Percentiles rank a stretch among this genome's conserved stretches.
These are phyloP conservation scores for Nicotiana sylvestris DNA, from an alignment of 257 asterid species.

Conservation along the genomic window DNA sequence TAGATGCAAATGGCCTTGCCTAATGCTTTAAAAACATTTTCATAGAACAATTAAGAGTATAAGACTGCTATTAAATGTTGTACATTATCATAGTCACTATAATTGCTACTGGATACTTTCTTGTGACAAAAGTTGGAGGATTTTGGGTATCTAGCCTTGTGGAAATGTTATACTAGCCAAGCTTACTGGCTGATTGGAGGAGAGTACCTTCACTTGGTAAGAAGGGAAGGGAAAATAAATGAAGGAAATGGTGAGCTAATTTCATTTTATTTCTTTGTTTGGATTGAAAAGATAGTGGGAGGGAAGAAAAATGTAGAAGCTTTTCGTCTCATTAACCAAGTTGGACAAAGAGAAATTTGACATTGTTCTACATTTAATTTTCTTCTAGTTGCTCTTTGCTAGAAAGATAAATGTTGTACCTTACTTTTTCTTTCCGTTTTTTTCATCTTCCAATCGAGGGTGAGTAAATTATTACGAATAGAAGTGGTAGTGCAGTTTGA, in stretches of 20 bases:
- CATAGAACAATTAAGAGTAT: background rate
- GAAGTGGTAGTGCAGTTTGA: background rate
- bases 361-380: background rate
- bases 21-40: background rate
- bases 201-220: background rate
- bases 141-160: background rate
- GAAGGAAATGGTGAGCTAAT: background rate
- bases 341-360: background rate
- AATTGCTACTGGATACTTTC: background rate
- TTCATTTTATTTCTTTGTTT: background rate
- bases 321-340: background rate
- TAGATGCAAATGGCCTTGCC: background rate
- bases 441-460: background rate
- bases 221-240: slow-evolving; percentile 3
- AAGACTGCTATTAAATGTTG: background rate
- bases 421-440: background rate
- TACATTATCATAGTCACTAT: background rate
- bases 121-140: slow-evolving; percentile 6
- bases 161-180: background rate
- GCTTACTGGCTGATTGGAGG: background rate
- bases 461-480: background rate
- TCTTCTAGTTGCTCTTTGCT: background rate
- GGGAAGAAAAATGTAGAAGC: background rate
- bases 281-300: background rate
- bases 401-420: background rate